Percentiles rank a stretch among this genome's conserved stretches.
Conservation (phyloP, 352 stramenopile genomes). For the Phytophthora pseudosyringae region DNA sequence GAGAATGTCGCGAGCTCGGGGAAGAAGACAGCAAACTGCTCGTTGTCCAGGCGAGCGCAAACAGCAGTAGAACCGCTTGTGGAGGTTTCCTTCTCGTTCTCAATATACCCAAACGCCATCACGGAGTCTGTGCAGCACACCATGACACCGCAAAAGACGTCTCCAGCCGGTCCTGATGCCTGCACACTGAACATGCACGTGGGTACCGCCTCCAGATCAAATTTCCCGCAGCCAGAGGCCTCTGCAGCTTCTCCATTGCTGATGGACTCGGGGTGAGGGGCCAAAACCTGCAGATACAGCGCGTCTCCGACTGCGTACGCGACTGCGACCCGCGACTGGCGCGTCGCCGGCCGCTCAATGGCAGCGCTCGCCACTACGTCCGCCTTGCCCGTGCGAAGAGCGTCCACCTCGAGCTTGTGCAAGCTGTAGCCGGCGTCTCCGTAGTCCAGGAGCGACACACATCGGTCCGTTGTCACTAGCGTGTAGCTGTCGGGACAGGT, state of each 20-base stretch:
- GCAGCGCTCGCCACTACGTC: slow-evolving; percentile 56
- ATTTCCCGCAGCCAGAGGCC: slow-evolving; percentile 36
- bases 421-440: slow-evolving; percentile 45
- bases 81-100: slow-evolving; percentile 31
- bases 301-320: slow-evolving; percentile 53
- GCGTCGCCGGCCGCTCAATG: slow-evolving; percentile 43
- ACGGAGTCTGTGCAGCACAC: slow-evolving; percentile 65
- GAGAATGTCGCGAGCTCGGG: slow-evolving; percentile 68
- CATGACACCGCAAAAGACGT: slow-evolving; percentile 67
- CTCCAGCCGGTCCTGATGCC: slow-evolving; percentile 29
- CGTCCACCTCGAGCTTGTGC: slow-evolving; percentile 43
- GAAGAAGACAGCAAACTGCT: slow-evolving; percentile 76
- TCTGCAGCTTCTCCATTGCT: slow-evolving; percentile 17
- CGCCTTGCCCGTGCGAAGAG: slow-evolving; percentile 24
- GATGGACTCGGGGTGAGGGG: slow-evolving; percentile 10
- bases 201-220: slow-evolving; percentile 63
- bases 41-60: slow-evolving; percentile 58
- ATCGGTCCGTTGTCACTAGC: slow-evolving; percentile 73
- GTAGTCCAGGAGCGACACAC: slow-evolving; percentile 52
- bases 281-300: slow-evolving; percentile 41
- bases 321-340: slow-evolving; percentile 48
- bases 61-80: slow-evolving; percentile 4
- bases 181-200: slow-evolving; percentile 58
- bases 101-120: slow-evolving; percentile 68
- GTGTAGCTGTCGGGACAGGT: slow-evolving; percentile 45